Base-by-base conservation (phyloP, 768 basidiomycete species). In the Tubosaeta brunneosetosa region DNA sequence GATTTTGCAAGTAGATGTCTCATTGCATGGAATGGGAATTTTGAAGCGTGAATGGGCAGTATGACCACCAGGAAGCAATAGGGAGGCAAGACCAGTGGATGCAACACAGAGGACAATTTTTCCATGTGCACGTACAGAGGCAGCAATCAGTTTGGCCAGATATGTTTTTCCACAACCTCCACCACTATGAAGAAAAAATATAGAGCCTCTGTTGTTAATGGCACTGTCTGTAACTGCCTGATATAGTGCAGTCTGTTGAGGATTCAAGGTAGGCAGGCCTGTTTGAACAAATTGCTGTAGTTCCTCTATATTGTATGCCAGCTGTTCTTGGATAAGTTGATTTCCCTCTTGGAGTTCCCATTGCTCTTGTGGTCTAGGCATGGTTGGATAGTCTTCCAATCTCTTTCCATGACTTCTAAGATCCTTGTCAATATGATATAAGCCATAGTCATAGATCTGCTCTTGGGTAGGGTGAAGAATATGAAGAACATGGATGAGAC, bases 151-250 rank as follows among this genome's bases (percentile, higher is more conserved):
- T 3, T 71, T 75, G 50, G 69, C 71, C 1, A 76, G 53, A 63
- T 71, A 79, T 0, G 78, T 78, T 50, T 79, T 80, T 12, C 78
- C 75, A 47, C 70, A 70, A 1, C 76, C 75, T 31, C 70, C 76
- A 41, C 71, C 62, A 44, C 75, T 74, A 56, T 73, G 62, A 7
- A 79, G 50, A 44, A 77, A 79, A 55, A 75, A 77, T 0, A 53
- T 19, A 11, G 27, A 7, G 0, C 43, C 43, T 16, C 11, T 4
- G 7, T 6, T 1, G 7, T 44, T 40, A 22, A 25, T 2, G 13
- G 38, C 29, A 47, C 44, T 56, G 3, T 46, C 2, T 19, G 47
- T 16, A 25, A 53, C 51, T 12, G n/a, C 31, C 3, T 45, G 4
- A 32, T 32, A 45, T 4, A 50, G 33, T 11, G n/a, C 3, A 7